Evolutionary conservation across 306 rosid genomes (phyloP).

Genomic region (Fragaria ananassa): DNA sequence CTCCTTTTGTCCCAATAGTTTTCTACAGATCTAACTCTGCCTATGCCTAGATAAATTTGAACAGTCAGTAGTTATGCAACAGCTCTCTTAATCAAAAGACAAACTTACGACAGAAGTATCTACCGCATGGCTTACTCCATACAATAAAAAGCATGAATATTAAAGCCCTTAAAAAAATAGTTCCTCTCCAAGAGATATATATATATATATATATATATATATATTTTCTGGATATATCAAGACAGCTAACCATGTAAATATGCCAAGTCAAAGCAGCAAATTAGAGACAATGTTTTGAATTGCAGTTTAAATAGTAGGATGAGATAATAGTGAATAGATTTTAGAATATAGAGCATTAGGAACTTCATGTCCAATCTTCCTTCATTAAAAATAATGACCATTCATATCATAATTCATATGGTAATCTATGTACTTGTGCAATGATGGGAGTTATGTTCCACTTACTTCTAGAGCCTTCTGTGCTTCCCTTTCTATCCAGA

Average conservation of each 20-base stretch:
- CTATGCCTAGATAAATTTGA: background rate
- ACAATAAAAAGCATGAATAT: background rate
- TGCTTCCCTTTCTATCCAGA: conserved; percentile 92
- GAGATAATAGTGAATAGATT: background rate
- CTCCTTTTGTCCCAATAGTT: background rate
- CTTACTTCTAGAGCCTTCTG: conserved; percentile 89
- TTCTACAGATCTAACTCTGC: background rate
- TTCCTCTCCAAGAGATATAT: background rate
- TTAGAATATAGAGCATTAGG: background rate
- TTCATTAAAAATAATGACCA: background rate
- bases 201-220: too few relatives aligned
- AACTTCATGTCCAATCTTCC: background rate
- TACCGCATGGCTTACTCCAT: background rate
- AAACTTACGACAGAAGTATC: background rate
- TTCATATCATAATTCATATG: background rate
- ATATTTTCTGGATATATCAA: background rate
- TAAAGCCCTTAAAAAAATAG: background rate
- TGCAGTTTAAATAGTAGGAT: background rate
- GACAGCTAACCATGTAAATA: background rate
- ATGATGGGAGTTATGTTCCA: conserved; percentile 5
- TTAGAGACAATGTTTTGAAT: background rate
- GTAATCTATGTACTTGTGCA: conserved; percentile 4
- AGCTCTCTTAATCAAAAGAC: too few relatives aligned
- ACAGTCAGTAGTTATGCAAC: background rate
- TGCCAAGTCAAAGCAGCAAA: background rate